phyloP scores from a whole-genome alignment of 1,139 yeast genomes.

The Geotrichum siamense region DNA sequence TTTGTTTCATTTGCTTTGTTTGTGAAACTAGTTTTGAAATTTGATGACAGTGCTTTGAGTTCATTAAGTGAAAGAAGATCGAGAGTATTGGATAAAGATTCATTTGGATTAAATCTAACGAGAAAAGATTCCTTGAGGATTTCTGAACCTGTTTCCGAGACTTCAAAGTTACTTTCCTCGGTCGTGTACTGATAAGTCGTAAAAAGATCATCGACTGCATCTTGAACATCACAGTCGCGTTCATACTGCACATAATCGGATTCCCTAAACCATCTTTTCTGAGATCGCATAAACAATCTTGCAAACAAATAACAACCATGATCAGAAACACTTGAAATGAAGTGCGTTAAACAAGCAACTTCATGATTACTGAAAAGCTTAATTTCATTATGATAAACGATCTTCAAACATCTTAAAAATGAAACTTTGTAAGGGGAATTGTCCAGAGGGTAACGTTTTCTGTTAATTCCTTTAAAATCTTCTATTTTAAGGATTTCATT shows the following conservation, averaged over 20 bases:
- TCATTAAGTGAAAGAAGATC: constrained; percentile 7
- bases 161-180: constrained; percentile 4
- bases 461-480: background rate
- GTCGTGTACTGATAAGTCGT: constrained; percentile 7
- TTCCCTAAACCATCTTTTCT: constrained; percentile 13
- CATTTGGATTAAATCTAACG: constrained; percentile 5
- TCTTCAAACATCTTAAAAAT: constrained; percentile 7
- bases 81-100: constrained; percentile 4
- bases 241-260: constrained; percentile 13
- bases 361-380: constrained; percentile 11
- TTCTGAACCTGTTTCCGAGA: background rate
- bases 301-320: constrained; percentile 14
- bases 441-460: constrained; percentile 13
- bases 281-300: constrained; percentile 13
- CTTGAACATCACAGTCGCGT: constrained; percentile 11
- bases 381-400: constrained; percentile 8
- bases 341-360: constrained; percentile 12
- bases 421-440: constrained; percentile 14
- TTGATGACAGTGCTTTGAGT: constrained; percentile 1
- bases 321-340: constrained; percentile 5
- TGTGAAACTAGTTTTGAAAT: background rate
- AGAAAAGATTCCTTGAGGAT: constrained; percentile 7
- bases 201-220: constrained; percentile 8
- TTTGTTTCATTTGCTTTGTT: background rate
- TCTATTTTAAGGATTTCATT: background rate